Conservation (phyloP, 2,329 filamentous ascomycete genomes). For the Mycogone perniciosa region DNA sequence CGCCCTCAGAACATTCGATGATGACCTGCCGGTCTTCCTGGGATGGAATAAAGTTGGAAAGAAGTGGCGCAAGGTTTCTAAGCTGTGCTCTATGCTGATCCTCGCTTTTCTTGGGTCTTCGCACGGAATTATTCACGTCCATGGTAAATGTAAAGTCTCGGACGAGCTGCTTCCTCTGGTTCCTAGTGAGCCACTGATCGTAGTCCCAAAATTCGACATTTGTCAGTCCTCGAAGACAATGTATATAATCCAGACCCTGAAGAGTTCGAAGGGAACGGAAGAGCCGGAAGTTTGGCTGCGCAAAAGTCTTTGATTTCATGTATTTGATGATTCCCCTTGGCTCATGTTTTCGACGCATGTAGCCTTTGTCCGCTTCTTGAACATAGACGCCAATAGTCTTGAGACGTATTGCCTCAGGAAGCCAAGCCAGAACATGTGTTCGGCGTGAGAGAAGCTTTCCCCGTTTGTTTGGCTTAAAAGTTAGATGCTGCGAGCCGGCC, state of each 20-base stretch:
- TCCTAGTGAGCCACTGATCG: constrained; percentile 19
- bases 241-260: constrained; percentile 40
- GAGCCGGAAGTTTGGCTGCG: constrained; percentile 35
- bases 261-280: constrained; percentile 33
- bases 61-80: constrained; percentile 18
- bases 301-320: constrained; percentile 23
- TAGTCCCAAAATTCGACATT: constrained; percentile 38
- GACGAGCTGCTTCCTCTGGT: constrained; percentile 12
- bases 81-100: constrained; percentile 15
- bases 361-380: constrained; percentile 26
- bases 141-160: constrained; percentile 26
- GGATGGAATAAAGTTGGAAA: constrained; percentile 6
- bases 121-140: constrained; percentile 22
- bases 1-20: background rate
- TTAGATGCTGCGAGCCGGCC: constrained; percentile 31
- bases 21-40: constrained; percentile 11
- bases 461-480: constrained; percentile 10
- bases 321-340: constrained; percentile 15
- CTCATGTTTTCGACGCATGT: constrained; percentile 35
- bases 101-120: constrained; percentile 13
- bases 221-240: constrained; percentile 37
- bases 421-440: constrained; percentile 28
- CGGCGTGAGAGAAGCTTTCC: constrained; percentile 31
- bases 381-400: constrained; percentile 35
- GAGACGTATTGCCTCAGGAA: constrained; percentile 33